These are phyloP conservation scores for Talinum fruticosum DNA, from an alignment of 148 eudicot genomes.

Conservation along the genomic window DNA sequence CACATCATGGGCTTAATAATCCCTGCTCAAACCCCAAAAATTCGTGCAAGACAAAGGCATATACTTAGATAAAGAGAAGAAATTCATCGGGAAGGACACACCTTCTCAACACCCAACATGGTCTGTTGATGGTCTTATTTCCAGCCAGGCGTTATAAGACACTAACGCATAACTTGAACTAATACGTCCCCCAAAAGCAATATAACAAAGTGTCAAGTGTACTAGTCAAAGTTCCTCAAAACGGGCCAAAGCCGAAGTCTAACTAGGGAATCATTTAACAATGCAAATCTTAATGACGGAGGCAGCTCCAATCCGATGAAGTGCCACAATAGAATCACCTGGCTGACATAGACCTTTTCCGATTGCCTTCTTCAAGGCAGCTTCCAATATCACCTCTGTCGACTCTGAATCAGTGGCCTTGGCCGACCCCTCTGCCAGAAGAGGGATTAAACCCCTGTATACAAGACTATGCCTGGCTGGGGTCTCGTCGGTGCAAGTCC, in stretches of 20 bases:
- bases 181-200: neutral
- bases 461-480: slow-evolving; percentile 76
- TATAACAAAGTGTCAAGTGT: neutral
- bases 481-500: slow-evolving; percentile 70
- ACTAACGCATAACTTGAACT: neutral
- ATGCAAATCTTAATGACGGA: slow-evolving; percentile 83
- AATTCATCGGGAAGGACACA: neutral
- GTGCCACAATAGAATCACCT: slow-evolving; percentile 74
- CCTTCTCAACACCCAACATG: neutral
- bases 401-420: slow-evolving; percentile 91
- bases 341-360: slow-evolving; percentile 53
- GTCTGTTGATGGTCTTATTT: neutral
- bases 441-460: slow-evolving; percentile 66
- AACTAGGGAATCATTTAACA: slow-evolving; percentile 44
- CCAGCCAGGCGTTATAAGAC: neutral
- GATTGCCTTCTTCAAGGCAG: slow-evolving; percentile 65
- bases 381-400: slow-evolving; percentile 76
- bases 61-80: neutral
- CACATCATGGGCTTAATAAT: neutral
- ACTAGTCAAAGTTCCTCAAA: slow-evolving; percentile 15
- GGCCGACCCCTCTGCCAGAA: slow-evolving; percentile 83
- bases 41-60: no score
- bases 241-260: neutral
- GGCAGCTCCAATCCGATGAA: slow-evolving; percentile 82
- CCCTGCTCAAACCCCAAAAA: neutral